Percentiles rank a stretch among this genome's conserved stretches.
These are phyloP conservation scores for Hypoxylon sp. DNA, from an alignment of 2,329 filamentous ascomycete genomes.

Conservation along the genomic window DNA sequence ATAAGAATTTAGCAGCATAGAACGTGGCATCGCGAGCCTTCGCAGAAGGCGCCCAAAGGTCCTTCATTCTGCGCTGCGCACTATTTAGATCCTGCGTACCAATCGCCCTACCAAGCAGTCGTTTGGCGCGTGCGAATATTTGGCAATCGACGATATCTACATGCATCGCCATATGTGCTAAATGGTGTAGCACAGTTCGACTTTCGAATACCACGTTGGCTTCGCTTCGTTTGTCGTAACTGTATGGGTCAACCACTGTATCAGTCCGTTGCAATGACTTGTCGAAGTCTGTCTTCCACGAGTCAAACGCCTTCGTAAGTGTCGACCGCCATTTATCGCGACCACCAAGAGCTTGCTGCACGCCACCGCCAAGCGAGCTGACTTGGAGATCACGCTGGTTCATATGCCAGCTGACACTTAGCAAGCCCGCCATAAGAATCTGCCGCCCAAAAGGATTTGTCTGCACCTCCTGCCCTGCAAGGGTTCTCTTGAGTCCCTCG, in stretches of 20 bases:
- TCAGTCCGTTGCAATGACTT: conserved; percentile 78
- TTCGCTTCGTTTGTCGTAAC: conserved; percentile 74
- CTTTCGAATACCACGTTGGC: conserved; percentile 82
- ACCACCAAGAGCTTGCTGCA: conserved; percentile 83
- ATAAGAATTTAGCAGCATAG: conserved; percentile 90
- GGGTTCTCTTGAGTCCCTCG: conserved; percentile 89
- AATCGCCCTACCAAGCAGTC: conserved; percentile 88
- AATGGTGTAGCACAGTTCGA: conserved; percentile 88
- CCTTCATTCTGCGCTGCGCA: conserved; percentile 86
- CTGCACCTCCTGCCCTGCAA: conserved; percentile 86
- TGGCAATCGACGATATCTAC: conserved; percentile 98
- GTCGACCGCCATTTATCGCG: conserved; percentile 92
- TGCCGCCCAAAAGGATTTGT: conserved; percentile 95
- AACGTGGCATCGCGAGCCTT: conserved; percentile 92
- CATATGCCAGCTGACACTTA: conserved; percentile 98
- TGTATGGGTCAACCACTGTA: conserved; percentile 67
- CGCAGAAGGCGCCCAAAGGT: conserved; percentile 89
- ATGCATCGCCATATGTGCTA: conserved; percentile 98
- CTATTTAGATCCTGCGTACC: conserved; percentile 84
- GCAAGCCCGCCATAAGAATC: conserved; percentile 91
- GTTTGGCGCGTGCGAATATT: conserved; percentile 90
- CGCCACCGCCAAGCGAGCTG: conserved; percentile 81
- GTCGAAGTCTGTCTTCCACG: conserved; percentile 95
- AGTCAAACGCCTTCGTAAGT: conserved; percentile 89
- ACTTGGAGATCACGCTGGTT: conserved; percentile 95